Percentiles rank a stretch among this genome's conserved stretches.
Conservation (phyloP, 2,329 filamentous ascomycete species). For the Pyrenophora teres region DNA sequence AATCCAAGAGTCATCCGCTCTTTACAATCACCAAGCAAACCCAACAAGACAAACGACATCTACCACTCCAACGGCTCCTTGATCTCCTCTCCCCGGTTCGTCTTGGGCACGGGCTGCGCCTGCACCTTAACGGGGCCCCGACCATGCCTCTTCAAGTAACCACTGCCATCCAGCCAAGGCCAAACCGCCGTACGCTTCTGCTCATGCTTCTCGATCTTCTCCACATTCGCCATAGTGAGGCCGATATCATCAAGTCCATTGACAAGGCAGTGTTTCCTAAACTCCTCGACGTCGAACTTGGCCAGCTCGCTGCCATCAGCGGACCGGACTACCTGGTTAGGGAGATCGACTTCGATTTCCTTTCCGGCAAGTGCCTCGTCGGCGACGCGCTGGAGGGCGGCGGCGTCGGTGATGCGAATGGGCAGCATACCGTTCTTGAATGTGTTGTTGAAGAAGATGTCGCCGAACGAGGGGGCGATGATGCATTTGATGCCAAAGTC, state of each 20-base stretch:
- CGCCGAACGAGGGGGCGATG: constrained; percentile 84
- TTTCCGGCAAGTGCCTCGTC: constrained; percentile 76
- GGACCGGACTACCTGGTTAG: constrained; percentile 80
- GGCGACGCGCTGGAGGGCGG: constrained; percentile 70
- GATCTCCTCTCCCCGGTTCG: constrained; percentile 83
- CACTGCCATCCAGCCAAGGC: constrained; percentile 88
- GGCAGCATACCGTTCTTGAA: constrained; percentile 99
- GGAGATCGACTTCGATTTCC: constrained; percentile 88
- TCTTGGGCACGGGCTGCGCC: constrained; percentile 77
- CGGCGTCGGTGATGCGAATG: constrained; percentile 71
- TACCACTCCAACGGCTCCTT: constrained; percentile 91
- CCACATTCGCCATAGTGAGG: constrained; percentile 87
- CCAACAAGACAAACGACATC: neutral
- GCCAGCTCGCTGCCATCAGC: constrained; percentile 74
- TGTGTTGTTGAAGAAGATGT: constrained; percentile 99
- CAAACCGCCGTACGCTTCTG: constrained; percentile 74
- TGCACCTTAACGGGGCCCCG: constrained; percentile 65
- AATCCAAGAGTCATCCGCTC: neutral
- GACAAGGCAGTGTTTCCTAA: constrained; percentile 90
- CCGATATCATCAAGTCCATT: constrained; percentile 97
- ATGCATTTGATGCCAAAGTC: constrained; percentile 96
- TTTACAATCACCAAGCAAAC: neutral
- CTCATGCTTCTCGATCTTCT: constrained; percentile 87
- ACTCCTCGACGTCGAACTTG: constrained; percentile 85
- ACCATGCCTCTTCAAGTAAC: constrained; percentile 69